Percentiles rank a stretch among this genome's conserved stretches.
These are phyloP conservation scores for Pelagomonas calceolata DNA, from an alignment of 108 stramenopile genomes.

Conservation along the genomic window DNA sequence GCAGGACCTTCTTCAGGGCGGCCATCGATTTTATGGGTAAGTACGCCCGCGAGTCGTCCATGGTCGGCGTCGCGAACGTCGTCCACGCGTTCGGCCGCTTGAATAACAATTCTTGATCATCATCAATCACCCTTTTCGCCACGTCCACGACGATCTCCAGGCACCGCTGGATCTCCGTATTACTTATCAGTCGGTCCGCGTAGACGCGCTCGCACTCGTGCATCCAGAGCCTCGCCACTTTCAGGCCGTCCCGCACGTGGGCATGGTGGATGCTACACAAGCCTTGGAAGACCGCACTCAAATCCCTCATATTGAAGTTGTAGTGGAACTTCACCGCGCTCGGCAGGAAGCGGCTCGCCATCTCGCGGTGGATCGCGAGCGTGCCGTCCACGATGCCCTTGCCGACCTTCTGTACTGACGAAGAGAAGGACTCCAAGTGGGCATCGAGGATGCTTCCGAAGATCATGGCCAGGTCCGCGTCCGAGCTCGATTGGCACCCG, in stretches of 20 bases:
- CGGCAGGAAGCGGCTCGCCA: constrained; percentile 23
- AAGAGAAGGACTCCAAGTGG: constrained; percentile 16
- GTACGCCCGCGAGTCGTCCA: constrained; percentile 9
- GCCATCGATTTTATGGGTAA: constrained; percentile 4
- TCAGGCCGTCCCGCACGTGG: not conserved
- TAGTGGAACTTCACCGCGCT: constrained; percentile 35
- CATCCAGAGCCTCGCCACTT: constrained; percentile 22
- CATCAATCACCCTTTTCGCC: constrained; percentile 25
- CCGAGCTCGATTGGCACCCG: constrained; percentile 17
- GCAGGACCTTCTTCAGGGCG: constrained; percentile 8
- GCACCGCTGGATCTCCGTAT: constrained; percentile 17
- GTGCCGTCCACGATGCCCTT: constrained; percentile 17
- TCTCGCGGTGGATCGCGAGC: constrained; percentile 17
- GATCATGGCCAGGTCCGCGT: constrained; percentile 20
- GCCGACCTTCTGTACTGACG: constrained; percentile 4
- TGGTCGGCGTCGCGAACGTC: constrained; percentile 9
- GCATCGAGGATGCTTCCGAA: constrained; percentile 20
- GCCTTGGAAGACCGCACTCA: constrained; percentile 23
- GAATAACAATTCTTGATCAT: constrained; percentile 18
- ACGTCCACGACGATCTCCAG: constrained; percentile 19
- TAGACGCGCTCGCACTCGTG: constrained; percentile 32
- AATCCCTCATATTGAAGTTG: constrained; percentile 35
- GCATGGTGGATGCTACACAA: constrained; percentile 4
- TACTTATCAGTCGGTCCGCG: constrained; percentile 20
- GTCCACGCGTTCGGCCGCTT: constrained; percentile 11